phyloP scores from a whole-genome alignment of 176 grass and related monocot species.

The sorghum (Sorghum bicolor) region DNA sequence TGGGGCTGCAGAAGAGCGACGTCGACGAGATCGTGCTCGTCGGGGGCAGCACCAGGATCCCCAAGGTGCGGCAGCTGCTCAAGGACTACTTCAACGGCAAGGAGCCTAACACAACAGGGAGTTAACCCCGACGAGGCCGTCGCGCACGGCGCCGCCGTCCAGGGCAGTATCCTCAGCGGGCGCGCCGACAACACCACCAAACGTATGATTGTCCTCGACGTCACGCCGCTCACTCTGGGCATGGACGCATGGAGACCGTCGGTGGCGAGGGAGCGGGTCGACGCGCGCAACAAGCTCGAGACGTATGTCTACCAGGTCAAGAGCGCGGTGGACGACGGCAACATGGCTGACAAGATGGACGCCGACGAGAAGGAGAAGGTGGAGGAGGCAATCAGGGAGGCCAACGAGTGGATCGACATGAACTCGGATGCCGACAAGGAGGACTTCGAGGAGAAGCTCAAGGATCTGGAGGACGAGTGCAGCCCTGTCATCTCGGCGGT shows the following conservation, averaged over 20 bases:
- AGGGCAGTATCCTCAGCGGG: neutral
- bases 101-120: constrained; percentile 18
- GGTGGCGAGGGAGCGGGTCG: neutral
- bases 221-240: neutral
- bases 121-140: constrained; percentile 6
- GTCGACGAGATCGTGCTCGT: constrained; percentile 22
- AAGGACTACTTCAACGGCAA: constrained; percentile 10
- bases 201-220: neutral
- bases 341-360: neutral
- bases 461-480: neutral
- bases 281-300: neutral
- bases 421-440: neutral
- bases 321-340: neutral
- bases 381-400: neutral
- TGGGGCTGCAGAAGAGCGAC: neutral
- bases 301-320: neutral
- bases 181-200: no score
- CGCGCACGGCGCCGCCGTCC: neutral
- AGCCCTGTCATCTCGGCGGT: neutral
- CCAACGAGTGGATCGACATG: neutral
- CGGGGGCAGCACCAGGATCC: constrained; percentile 18
- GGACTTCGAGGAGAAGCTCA: neutral
- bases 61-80: constrained; percentile 15
- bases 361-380: neutral
- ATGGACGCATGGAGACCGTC: neutral